Percentiles rank a stretch among this genome's conserved stretches.
These are phyloP conservation scores for Solanum lignicaule DNA, from an alignment of 257 asterid genomes.

Conservation along the genomic window DNA sequence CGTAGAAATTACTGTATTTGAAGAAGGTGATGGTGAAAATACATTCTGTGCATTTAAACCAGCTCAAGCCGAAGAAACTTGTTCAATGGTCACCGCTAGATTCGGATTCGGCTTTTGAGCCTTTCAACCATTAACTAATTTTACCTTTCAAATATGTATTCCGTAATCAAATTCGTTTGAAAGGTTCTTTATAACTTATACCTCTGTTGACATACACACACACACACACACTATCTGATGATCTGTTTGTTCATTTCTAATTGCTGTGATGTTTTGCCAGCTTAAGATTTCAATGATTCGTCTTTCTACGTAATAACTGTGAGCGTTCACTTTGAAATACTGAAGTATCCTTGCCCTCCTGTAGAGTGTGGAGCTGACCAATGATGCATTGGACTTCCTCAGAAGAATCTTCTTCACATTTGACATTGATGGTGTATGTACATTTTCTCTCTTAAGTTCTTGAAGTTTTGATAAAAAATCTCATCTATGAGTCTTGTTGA, in stretches of 20 bases:
- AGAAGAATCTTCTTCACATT: slow-evolving; percentile 54
- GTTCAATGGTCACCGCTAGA: background rate
- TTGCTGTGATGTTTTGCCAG: background rate
- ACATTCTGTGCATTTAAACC: background rate
- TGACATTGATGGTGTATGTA: slow-evolving; percentile 73
- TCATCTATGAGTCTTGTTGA: background rate
- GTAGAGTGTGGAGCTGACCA: slow-evolving; percentile 89
- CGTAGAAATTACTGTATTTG: background rate
- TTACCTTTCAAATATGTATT: background rate
- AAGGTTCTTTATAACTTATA: background rate
- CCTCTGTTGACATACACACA: background rate
- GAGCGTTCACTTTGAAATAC: background rate
- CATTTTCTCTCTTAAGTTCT: slow-evolving; percentile 4
- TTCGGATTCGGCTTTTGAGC: background rate
- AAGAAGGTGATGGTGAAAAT: background rate
- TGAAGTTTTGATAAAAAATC: background rate
- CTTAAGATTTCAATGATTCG: background rate
- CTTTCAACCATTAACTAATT: background rate
- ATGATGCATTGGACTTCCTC: slow-evolving; percentile 83
- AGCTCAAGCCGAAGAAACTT: background rate
- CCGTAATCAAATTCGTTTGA: background rate
- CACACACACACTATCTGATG: background rate
- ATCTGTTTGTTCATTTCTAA: background rate
- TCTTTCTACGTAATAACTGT: background rate
- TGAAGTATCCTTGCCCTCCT: slow-evolving; percentile 2